A percentile compares a stretch with the other conserved stretches of the same genome.
Evolutionary conservation across 805 yeast species (phyloP).

Genomic region (Yarrowia phangngaensis): DNA sequence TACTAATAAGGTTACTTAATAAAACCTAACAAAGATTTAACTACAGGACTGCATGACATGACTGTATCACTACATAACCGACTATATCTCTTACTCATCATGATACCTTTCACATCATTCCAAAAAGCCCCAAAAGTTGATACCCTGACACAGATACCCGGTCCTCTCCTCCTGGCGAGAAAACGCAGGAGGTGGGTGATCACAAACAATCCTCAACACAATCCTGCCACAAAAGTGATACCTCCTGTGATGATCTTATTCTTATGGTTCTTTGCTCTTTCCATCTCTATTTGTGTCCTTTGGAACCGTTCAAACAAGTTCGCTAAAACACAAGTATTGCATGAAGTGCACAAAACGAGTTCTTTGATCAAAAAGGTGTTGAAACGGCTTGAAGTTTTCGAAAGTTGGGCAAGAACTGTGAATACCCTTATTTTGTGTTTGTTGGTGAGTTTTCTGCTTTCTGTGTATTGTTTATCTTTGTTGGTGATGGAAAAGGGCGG

Average conservation of each 20-base stretch:
- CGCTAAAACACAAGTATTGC: background rate
- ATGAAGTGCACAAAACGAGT: constrained; percentile 12
- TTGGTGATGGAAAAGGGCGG: too few species aligned
- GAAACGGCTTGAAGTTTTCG: constrained; percentile 2
- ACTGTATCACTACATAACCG: too few species aligned
- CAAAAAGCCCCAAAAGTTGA: too few species aligned
- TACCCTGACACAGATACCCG: too few species aligned
- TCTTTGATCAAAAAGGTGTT: constrained; percentile 7
- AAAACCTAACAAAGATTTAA: too few species aligned
- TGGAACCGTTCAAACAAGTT: background rate
- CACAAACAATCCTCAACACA: background rate
- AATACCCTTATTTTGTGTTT: constrained; percentile 3
- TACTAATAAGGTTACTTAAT: too few species aligned
- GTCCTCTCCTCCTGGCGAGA: too few species aligned
- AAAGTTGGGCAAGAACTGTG: background rate
- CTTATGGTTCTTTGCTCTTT: background rate
- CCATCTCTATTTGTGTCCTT: background rate
- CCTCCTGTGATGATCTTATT: background rate
- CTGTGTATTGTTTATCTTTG: constrained; percentile 1
- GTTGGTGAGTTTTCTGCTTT: constrained; percentile 9
- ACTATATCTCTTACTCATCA: too few species aligned
- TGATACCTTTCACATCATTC: too few species aligned
- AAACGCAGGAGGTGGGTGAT: background rate
- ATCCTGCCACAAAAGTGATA: too few species aligned
- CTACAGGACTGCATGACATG: too few species aligned